Conservation (phyloP, 169 alveolate species). For the Cryptosporidium sp. region DNA sequence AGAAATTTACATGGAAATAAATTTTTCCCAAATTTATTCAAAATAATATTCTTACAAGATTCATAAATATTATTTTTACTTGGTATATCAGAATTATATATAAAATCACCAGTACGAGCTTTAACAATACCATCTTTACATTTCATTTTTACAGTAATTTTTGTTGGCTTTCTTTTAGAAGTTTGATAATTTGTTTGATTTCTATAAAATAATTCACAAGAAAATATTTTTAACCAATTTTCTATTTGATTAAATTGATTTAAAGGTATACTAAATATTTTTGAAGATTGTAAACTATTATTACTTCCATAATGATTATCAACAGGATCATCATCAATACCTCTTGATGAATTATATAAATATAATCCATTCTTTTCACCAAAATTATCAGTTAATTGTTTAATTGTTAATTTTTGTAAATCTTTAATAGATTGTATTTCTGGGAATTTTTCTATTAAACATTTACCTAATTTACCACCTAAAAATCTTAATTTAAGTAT, state of each 20-base stretch:
- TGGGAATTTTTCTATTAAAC: conserved; percentile 30
- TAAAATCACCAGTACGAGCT: conserved; percentile 14
- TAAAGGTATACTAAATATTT: conserved; percentile 22
- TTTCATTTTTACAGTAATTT: conserved; percentile 30
- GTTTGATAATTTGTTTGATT: conserved; percentile 2
- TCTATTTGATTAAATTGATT: conserved; percentile 1
- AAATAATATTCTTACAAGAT: conserved; percentile 24
- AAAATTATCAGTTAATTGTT: conserved; percentile 14
- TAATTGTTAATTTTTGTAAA: conserved; percentile 2
- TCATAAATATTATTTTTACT: conserved; percentile 23
- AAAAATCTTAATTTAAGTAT: conserved; percentile 61
- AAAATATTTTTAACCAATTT: conserved; percentile 49
- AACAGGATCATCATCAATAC: conserved; percentile 66
- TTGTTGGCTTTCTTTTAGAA: conserved; percentile 42
- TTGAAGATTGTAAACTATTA: conserved; percentile 51
- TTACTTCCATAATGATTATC: background rate
- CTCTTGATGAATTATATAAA: conserved; percentile 55
- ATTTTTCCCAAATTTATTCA: background rate
- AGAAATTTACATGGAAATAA: conserved; percentile 45
- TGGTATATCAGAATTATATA: conserved; percentile 33
- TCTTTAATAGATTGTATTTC: conserved; percentile 13
- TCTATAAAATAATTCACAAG: conserved; percentile 54
- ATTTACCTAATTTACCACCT: conserved; percentile 63
- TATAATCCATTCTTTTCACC: conserved; percentile 62
- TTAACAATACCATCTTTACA: background rate